Percentiles rank a stretch among this genome's conserved stretches.
Conservation (phyloP, 441 rosid genomes). For the Pelargonium cotyledonis region DNA sequence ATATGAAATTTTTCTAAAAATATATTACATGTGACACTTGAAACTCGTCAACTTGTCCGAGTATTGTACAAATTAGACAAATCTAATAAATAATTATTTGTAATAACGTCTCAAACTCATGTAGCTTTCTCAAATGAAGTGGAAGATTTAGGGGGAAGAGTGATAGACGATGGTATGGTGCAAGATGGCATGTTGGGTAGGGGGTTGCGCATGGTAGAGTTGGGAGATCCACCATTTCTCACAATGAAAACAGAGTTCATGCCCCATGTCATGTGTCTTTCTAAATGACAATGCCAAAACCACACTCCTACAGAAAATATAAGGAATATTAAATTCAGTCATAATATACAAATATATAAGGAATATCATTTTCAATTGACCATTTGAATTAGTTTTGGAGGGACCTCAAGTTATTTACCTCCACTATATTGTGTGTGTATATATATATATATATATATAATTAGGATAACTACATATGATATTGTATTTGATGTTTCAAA, state of each 20-base stretch:
- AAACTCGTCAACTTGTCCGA: too few relatives aligned
- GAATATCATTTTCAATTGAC: too few relatives aligned
- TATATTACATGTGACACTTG: too few relatives aligned
- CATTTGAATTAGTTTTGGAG: too few relatives aligned
- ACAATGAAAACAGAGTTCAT: constrained; percentile 28
- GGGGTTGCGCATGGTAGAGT: constrained; percentile 12
- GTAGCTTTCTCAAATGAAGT: neutral
- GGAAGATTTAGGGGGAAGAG: neutral
- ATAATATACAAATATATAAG: neutral
- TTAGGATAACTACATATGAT: too few relatives aligned
- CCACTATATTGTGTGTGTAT: neutral
- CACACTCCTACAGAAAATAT: constrained; percentile 21
- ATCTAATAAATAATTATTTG: too few relatives aligned
- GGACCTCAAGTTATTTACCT: too few relatives aligned
- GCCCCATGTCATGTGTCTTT: constrained; percentile 27
- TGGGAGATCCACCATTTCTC: constrained; percentile 21
- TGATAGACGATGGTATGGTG: constrained; percentile 1
- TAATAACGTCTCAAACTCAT: neutral
- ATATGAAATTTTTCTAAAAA: too few relatives aligned
- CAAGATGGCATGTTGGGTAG: constrained; percentile 30
- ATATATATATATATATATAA: too few relatives aligned
- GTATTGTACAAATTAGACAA: too few relatives aligned
- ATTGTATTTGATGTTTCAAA: too few relatives aligned
- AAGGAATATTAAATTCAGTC: neutral
- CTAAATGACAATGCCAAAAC: constrained; percentile 31